Base-by-base conservation (phyloP, 768 basidiomycete species). In the Phanerochaete sordida region DNA sequence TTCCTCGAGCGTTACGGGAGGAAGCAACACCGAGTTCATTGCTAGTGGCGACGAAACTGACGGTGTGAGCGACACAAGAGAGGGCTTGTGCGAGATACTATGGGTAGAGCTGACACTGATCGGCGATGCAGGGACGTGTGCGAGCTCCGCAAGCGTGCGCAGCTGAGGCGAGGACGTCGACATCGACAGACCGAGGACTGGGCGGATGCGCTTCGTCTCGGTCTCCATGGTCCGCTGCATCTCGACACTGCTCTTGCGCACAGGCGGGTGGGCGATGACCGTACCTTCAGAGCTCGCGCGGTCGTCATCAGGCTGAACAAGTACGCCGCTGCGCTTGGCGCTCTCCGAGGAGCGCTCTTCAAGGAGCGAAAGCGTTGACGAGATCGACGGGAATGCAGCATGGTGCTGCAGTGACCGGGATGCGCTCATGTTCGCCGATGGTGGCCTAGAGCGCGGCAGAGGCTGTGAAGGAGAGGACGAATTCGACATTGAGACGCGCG, bases 371-470 rank as follows among this genome's bases (percentile, higher is more conserved):
- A 70, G 66, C 1, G 69, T 69, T 1, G 69, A 70, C 2, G 68
- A 66, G 49, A 70, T 69, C 11, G 69, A 70, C 1, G 69, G 69
- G 54, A 65, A 70, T 2, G 69, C 65, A 44, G 65, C 63, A 54
- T 70, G 69, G 37, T 50, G 19, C 28, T 50, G 39, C 73, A 63
- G 75, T 69, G 12, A 76, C 75, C 74, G 78, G 1, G 75, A 72
- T 59, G 58, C 57, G 21, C 65, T n/a, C n/a, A 55, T 52, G 56
- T 53, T 62, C 23, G 62, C 46, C 44, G 62, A 59, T 19, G 62
- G 62, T 2, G 62, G 51, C 31, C 57, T 50, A 6, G 62, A 59
- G 12, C 62, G 44, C 26, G 50, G 61, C 13, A 19, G 15, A 7
- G 62, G 57, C 27, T 33, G 57, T 11, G 46, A 27, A 9, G 47